Conservation (phyloP, 306 rosid genomes). For the Acacia acuminata region DNA sequence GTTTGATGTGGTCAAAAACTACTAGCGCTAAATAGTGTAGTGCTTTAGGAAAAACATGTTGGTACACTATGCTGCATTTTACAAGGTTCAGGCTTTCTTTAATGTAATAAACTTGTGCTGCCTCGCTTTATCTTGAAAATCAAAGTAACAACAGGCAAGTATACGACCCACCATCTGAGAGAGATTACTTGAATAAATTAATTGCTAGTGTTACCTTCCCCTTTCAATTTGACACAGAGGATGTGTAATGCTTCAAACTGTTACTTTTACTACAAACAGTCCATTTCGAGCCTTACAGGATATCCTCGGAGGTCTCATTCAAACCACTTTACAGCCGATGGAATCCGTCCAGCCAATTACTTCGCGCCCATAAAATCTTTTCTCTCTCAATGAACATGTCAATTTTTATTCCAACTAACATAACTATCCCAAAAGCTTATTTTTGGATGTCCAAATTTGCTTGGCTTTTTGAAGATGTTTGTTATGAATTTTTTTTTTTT, state of each 20-base stretch:
- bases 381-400: background rate
- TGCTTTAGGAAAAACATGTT: slow-evolving; percentile 4
- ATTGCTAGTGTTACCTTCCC: background rate
- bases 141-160: background rate
- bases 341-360: background rate
- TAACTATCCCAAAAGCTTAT: background rate
- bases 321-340: background rate
- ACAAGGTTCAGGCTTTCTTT: background rate
- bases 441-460: no score
- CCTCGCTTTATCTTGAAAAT: background rate
- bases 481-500: no score
- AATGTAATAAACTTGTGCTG: background rate
- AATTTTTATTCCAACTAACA: background rate
- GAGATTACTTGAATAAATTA: background rate
- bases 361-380: background rate
- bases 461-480: no score
- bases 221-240: background rate
- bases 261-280: background rate
- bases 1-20: slow-evolving; percentile 16
- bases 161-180: background rate
- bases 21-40: background rate
- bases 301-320: background rate
- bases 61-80: background rate
- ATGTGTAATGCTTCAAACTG: background rate
- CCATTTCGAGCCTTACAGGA: background rate